Conservation (phyloP, 2,329 filamentous ascomycete species). For the Neopestalotiopsis clavispora region DNA sequence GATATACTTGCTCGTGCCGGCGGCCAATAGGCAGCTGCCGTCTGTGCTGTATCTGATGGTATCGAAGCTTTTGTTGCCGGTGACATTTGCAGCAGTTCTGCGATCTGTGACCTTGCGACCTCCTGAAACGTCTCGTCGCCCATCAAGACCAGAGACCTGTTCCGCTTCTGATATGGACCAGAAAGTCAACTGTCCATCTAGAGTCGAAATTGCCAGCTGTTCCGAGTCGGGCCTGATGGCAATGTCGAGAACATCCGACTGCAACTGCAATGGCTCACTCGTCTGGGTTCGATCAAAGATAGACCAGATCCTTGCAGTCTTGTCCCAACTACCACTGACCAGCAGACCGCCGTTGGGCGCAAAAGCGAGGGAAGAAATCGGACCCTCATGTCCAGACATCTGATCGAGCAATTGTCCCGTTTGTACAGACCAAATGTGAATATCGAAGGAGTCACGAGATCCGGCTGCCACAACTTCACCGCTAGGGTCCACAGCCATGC, state of each 20-base stretch:
- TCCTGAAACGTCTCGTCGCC: slow-evolving; percentile 88
- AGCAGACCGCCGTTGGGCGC: slow-evolving; percentile 83
- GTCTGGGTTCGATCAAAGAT: slow-evolving; percentile 94
- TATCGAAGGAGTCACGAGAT: slow-evolving; percentile 93
- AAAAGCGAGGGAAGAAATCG: slow-evolving; percentile 87
- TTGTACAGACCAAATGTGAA: slow-evolving; percentile 98
- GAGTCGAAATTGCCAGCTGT: slow-evolving; percentile 87
- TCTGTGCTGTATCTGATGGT: slow-evolving; percentile 91
- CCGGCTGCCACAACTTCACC: slow-evolving; percentile 96
- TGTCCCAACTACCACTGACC: slow-evolving; percentile 95
- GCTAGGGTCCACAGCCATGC: slow-evolving; percentile 93
- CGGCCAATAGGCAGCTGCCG: slow-evolving; percentile 86
- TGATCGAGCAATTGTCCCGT: slow-evolving; percentile 94
- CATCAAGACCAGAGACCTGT: slow-evolving; percentile 86
- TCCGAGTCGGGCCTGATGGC: slow-evolving; percentile 88
- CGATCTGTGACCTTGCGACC: slow-evolving; percentile 88
- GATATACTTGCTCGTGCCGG: slow-evolving; percentile 97
- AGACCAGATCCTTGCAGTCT: slow-evolving; percentile 93
- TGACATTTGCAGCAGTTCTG: slow-evolving; percentile 86
- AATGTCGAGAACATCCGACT: slow-evolving; percentile 87
- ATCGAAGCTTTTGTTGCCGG: slow-evolving; percentile 88
- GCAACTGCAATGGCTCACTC: slow-evolving; percentile 89
- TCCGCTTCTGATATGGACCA: slow-evolving; percentile 90
- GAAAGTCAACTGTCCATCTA: slow-evolving; percentile 94
- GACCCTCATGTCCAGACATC: slow-evolving; percentile 90